Evolutionary conservation across 2,329 filamentous ascomycete genomes (phyloP), one percentile per base, ranked within the genome.

Genomic region (Penicillium sp.): DNA sequence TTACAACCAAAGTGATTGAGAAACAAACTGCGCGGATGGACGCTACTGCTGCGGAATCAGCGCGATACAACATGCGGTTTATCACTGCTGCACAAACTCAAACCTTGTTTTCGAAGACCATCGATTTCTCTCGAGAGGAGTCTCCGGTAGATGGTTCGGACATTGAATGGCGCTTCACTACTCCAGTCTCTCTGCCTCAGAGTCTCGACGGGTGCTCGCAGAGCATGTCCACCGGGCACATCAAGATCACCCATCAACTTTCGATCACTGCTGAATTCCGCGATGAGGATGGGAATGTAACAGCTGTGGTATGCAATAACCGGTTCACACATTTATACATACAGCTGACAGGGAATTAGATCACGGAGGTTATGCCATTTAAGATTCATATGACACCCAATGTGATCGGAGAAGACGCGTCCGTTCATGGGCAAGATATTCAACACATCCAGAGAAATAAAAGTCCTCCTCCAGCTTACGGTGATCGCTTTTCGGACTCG

Each of bases 31-130:
- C 57, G 3, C 49, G 40, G 15, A 33, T 61, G 4, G 39, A 37
- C 9, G 59, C 59, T 0, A 51, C 59, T 4, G 59, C 59, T 7
- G 31, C 54, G 1, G 52, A 61, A 19, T 48, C 57, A 15, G 49
- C 42, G n/a, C 51, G 43, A 9, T 51, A 50, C 8, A 52, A 54
- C 15, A 37, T 53, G 2, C 38, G 48, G 6, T 55, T 51, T 34
- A 32, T 59, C 2, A 52, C 52, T n/a, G 54, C 52, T 3, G 42
- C 39, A 22, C 42, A 43, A 13, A 47, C 43, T 10, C 45, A 55
- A 12, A 43, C 43, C 8, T 35, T 59, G 3, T 51, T 53, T 12
- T 32, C 35, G 2, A 29, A 51, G 13, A 28, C n/a, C 4, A 21
- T 51, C 2, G 19, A 42, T 32, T 51, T 51, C 15, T 17, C 48